Base-by-base conservation (phyloP, 2,329 filamentous ascomycete genomes). In the Malbranchea zuffiana region DNA sequence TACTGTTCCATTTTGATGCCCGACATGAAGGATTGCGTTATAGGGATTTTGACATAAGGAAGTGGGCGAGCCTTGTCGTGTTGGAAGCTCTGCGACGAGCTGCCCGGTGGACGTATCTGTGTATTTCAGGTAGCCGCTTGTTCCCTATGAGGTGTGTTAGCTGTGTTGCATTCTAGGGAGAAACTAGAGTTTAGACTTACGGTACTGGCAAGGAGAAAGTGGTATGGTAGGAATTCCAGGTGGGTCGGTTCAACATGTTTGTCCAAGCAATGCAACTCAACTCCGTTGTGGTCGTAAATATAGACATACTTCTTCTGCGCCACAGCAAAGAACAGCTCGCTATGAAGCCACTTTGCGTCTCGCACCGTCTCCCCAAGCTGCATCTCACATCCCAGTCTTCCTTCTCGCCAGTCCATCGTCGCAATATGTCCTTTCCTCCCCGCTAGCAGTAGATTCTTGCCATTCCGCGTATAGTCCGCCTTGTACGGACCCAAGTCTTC, bases 251-350 rank as follows among this genome's bases (percentile, higher is more conserved):
- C 90, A 44, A 83, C 74, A 56, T 94, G 88, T 58, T 90, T 90
- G 60, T 78, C 79, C 53, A 98, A 64, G 55, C 83, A 87, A 59
- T 98, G 90, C 37, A 98, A 65, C 63, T 98, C 90, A 13, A 95
- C 82, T 35, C 90, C 90, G 39, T 83, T 75, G 40, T 77, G 71
- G 53, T 95, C 90, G 66, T 98, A 98, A 47, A 98, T 95, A 65
- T 94, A 98, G 46, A 90, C 83, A 49, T 90, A 81, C 62, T 88
- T 90, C 69, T 94, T 95, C 63, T 98, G 88, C 29, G 90, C 86
- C 8, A 94, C 85, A 0, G 88, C 88, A 62, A 96, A 95, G 62
- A 77, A 64, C 55, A 94, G 85, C 58, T 90, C 87, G 57, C 94
- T 94, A 63, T 95, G 86, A 50, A 96, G 69, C 82, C 86, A 98